Percentiles rank a stretch among this genome's conserved stretches.
phyloP scores from a whole-genome alignment of 768 basidiomycete species.

The Pluteus cervinus region DNA sequence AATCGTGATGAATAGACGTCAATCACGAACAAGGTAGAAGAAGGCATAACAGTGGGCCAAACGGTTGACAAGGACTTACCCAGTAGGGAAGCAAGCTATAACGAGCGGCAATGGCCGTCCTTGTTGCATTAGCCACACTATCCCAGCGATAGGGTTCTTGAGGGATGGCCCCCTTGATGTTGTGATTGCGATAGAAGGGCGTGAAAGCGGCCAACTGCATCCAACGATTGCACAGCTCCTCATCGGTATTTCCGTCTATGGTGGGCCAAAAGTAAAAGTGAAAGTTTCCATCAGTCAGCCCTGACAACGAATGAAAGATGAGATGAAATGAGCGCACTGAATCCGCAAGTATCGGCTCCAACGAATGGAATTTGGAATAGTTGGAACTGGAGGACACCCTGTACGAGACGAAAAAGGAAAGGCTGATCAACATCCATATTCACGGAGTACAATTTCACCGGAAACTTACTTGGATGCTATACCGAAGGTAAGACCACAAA shows the following conservation, averaged over 20 bases:
- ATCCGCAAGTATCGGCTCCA: constrained; percentile 73
- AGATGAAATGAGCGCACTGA: constrained; percentile 31
- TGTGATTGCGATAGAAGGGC: constrained; percentile 83
- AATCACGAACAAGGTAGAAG: constrained; percentile 2
- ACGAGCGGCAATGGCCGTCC: constrained; percentile 63
- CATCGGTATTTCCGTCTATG: constrained; percentile 58
- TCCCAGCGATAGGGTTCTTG: constrained; percentile 84
- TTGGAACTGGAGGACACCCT: constrained; percentile 79
- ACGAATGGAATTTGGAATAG: constrained; percentile 81
- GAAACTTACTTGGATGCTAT: constrained; percentile 43
- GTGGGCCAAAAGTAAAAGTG: constrained; percentile 1
- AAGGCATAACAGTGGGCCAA: too few relatives aligned
- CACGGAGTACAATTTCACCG: constrained; percentile 8
- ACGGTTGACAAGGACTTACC: too few relatives aligned
- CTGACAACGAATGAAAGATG: constrained; percentile 14
- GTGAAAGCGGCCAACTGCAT: constrained; percentile 81
- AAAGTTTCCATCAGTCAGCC: constrained; percentile 6
- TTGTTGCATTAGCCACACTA: constrained; percentile 67
- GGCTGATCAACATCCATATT: constrained; percentile 3
- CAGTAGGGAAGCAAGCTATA: constrained; percentile 77
- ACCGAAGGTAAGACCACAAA: constrained; percentile 66
- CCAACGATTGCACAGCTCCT: constrained; percentile 81
- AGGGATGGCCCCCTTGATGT: constrained; percentile 53
- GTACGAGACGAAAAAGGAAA: constrained; percentile 15
- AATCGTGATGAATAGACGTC: constrained; percentile 4